Evolutionary conservation across 257 asterid genomes (phyloP).

Genomic region (Gentiana macrophylla): DNA sequence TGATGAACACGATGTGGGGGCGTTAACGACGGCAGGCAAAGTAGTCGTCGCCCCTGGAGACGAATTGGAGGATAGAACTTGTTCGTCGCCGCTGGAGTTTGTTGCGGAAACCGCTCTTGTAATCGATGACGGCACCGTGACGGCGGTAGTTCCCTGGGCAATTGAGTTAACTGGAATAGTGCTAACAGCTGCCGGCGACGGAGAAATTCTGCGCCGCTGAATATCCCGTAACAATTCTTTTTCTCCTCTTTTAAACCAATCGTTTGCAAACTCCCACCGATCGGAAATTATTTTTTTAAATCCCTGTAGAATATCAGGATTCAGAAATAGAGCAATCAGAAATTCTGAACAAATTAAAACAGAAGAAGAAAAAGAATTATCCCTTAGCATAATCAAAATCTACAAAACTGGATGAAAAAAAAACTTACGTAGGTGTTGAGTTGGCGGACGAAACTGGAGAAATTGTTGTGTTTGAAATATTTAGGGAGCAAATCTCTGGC

Average conservation of each 20-base stretch:
- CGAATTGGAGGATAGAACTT: slow-evolving; percentile 68
- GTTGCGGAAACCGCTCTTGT: slow-evolving; percentile 37
- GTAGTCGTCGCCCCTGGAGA: slow-evolving; percentile 34
- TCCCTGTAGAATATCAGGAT: slow-evolving; percentile 33
- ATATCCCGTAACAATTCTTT: slow-evolving; percentile 51
- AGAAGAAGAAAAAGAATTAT: too few relatives aligned
- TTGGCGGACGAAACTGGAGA: slow-evolving; percentile 88
- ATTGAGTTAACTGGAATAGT: not conserved
- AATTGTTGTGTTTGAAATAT: slow-evolving; percentile 84
- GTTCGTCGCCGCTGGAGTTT: slow-evolving; percentile 60
- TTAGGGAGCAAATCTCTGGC: slow-evolving; percentile 79
- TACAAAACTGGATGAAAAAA: not conserved
- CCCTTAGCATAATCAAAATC: too few relatives aligned
- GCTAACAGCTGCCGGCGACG: slow-evolving; percentile 15
- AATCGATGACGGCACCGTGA: slow-evolving; percentile 10
- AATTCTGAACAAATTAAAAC: too few relatives aligned
- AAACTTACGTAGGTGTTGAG: slow-evolving; percentile 65
- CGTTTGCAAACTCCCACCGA: slow-evolving; percentile 86
- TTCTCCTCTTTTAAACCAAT: slow-evolving; percentile 55
- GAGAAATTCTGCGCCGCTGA: slow-evolving; percentile 61
- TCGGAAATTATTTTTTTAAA: slow-evolving; percentile 80
- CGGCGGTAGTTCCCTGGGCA: slow-evolving; percentile 13
- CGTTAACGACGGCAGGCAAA: slow-evolving; percentile 5
- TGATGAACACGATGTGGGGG: too few relatives aligned
- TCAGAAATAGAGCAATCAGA: too few relatives aligned